A percentile compares a stretch with the other conserved stretches of the same genome.
phyloP scores from a whole-genome alignment of 2,329 filamentous ascomycete species.

The Diaporthe amygdali region DNA sequence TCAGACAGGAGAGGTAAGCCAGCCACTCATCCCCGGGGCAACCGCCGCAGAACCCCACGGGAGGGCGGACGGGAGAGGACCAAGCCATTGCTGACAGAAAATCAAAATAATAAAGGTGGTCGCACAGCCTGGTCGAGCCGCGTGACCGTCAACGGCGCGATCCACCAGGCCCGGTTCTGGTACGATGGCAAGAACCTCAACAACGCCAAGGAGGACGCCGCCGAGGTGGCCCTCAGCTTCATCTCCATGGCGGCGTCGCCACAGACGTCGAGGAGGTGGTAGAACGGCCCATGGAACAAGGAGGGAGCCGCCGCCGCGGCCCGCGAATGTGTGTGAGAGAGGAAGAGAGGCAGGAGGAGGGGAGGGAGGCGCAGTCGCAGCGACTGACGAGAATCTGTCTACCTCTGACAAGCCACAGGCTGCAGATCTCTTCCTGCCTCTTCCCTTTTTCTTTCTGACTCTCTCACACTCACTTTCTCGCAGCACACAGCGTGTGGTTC shows the following conservation, averaged over 20 bases:
- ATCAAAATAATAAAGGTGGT: conserved; percentile 64
- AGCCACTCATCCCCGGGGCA: not conserved
- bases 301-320: no score
- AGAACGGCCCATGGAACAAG: not conserved
- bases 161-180: conserved; percentile 80
- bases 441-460: not conserved
- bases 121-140: conserved; percentile 89
- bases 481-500: conserved; percentile 1
- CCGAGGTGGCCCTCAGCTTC: conserved; percentile 75
- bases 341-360: no score
- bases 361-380: not conserved
- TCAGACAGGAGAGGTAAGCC: conserved; percentile 40
- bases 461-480: not conserved
- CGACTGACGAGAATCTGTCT: not conserved
- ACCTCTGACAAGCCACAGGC: conserved; percentile 24
- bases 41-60: not conserved
- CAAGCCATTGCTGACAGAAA: not conserved
- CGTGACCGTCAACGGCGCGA: conserved; percentile 72
- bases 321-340: not conserved
- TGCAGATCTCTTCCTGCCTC: not conserved
- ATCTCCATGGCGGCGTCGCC: conserved; percentile 44
- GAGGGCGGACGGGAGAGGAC: not conserved
- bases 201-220: conserved; percentile 91
- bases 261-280: conserved; percentile 41
- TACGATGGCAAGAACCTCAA: conserved; percentile 88